These are phyloP conservation scores for Trypanosoma conorhini DNA, from an alignment of 208 protist species.

Conservation along the genomic window DNA sequence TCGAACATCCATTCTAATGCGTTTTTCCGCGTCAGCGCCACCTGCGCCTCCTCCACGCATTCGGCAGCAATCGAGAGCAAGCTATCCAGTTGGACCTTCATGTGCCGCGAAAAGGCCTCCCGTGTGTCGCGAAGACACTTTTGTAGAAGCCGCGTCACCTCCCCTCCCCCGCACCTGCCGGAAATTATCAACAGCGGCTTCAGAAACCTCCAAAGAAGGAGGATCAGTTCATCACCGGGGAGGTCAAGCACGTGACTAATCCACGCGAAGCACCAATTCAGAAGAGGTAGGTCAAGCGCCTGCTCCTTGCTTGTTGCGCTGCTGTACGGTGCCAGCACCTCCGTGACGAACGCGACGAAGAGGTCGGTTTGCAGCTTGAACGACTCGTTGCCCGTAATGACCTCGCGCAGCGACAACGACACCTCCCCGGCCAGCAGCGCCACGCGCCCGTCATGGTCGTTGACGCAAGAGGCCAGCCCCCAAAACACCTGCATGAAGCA, in stretches of 20 bases:
- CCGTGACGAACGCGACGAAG: slow-evolving; percentile 50
- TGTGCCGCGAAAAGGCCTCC: slow-evolving; percentile 19
- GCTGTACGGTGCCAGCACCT: slow-evolving; percentile 38
- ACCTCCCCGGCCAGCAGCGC: slow-evolving; percentile 57
- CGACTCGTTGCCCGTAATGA: slow-evolving; percentile 38
- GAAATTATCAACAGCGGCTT: slow-evolving; percentile 45
- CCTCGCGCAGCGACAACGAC: slow-evolving; percentile 54
- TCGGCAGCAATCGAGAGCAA: slow-evolving; percentile 26
- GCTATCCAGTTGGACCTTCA: slow-evolving; percentile 19
- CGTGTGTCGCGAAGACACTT: slow-evolving; percentile 28
- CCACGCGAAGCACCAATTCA: slow-evolving; percentile 65
- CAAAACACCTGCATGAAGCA: slow-evolving; percentile 61
- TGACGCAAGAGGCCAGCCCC: slow-evolving; percentile 49
- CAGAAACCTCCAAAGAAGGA: slow-evolving; percentile 44
- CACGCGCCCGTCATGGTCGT: slow-evolving; percentile 60
- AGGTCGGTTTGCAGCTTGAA: slow-evolving; percentile 34
- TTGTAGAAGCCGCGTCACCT: slow-evolving; percentile 18
- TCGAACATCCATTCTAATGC: slow-evolving; percentile 31
- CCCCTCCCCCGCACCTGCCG: slow-evolving; percentile 20
- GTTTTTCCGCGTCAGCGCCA: slow-evolving; percentile 14
- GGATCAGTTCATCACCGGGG: slow-evolving; percentile 43
- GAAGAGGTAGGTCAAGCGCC: slow-evolving; percentile 19
- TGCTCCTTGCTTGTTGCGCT: slow-evolving; percentile 1
- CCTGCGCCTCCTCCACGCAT: slow-evolving; percentile 26
- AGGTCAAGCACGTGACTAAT: slow-evolving; percentile 54